A percentile compares a stretch with the other conserved stretches of the same genome.
Conservation (phyloP, 2,329 filamentous ascomycete species). For the Chaetomium olivaceum region DNA sequence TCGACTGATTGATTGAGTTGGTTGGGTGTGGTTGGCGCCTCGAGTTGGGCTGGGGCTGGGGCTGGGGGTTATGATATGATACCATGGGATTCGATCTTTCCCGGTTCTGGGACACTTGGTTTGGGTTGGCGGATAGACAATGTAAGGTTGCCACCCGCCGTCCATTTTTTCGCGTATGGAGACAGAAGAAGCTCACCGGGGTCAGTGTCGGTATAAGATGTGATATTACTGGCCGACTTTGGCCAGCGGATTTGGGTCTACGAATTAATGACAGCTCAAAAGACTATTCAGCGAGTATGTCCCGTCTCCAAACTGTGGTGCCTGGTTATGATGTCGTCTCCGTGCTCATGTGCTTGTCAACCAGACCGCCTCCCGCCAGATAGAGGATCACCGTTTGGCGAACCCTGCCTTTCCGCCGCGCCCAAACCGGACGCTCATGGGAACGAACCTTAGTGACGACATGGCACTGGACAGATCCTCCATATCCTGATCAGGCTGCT, state of each 20-base stretch:
- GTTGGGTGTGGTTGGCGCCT: too few relatives aligned
- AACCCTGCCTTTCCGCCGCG: slow-evolving; percentile 56
- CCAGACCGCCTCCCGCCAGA: background rate
- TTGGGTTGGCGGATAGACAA: slow-evolving; percentile 6
- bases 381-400: slow-evolving; percentile 43
- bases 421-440: slow-evolving; percentile 66
- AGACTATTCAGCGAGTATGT: slow-evolving; percentile 19
- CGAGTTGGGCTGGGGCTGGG: background rate
- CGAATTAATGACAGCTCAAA: slow-evolving; percentile 18
- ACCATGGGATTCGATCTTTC: slow-evolving; percentile 8
- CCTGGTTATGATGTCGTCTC: slow-evolving; percentile 5
- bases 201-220: slow-evolving; percentile 3
- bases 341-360: slow-evolving; percentile 14
- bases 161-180: background rate
- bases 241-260: slow-evolving; percentile 6
- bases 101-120: background rate
- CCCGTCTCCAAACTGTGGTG: slow-evolving; percentile 5
- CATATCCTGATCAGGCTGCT: slow-evolving; percentile 53
- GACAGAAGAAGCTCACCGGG: slow-evolving; percentile 18
- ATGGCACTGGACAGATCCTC: slow-evolving; percentile 66
- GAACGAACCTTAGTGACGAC: slow-evolving; percentile 71
- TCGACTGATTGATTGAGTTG: slow-evolving; percentile 66
- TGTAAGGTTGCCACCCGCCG: slow-evolving; percentile 23
- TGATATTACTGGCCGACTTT: slow-evolving; percentile 1
- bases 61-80: slow-evolving; percentile 13